These are phyloP conservation scores for Kokia cookei DNA, from an alignment of 441 rosid species.

Conservation along the genomic window DNA sequence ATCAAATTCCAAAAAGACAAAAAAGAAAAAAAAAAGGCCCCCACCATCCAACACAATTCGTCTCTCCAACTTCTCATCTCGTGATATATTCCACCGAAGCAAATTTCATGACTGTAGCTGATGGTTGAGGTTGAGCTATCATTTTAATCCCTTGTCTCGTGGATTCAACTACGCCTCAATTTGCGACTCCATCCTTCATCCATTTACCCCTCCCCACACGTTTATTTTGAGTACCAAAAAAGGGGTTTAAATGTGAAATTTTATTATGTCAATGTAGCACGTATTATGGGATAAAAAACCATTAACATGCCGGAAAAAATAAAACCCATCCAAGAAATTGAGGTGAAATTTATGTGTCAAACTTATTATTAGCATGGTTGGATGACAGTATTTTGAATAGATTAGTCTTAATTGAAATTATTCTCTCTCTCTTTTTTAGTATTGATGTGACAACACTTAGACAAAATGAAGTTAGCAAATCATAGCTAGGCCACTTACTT, in stretches of 20 bases:
- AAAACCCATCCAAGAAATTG: neutral
- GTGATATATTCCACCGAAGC: neutral
- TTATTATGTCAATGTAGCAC: neutral
- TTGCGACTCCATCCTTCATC: neutral
- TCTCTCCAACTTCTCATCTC: neutral
- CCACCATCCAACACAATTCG: slow-evolving; percentile 12
- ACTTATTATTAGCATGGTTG: neutral
- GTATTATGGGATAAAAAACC: neutral
- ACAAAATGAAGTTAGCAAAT: slow-evolving; percentile 1
- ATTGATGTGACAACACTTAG: slow-evolving; percentile 5
- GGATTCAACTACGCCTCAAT: slow-evolving; percentile 15
- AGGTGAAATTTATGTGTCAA: neutral
- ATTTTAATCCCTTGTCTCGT: slow-evolving; percentile 9
- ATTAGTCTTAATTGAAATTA: neutral
- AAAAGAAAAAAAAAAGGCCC: neutral
- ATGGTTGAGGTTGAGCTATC: neutral
- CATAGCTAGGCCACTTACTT: neutral
- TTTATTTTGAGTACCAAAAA: too few species aligned
- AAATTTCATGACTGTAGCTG: neutral
- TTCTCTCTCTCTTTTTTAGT: neutral
- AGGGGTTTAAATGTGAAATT: too few species aligned
- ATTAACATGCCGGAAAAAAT: neutral
- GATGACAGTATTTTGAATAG: neutral
- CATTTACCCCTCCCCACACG: too few species aligned
- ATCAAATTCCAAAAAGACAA: neutral